These are phyloP conservation scores for Oryza glumipatula DNA, from an alignment of 176 grass and related monocot species.

Conservation along the genomic window DNA sequence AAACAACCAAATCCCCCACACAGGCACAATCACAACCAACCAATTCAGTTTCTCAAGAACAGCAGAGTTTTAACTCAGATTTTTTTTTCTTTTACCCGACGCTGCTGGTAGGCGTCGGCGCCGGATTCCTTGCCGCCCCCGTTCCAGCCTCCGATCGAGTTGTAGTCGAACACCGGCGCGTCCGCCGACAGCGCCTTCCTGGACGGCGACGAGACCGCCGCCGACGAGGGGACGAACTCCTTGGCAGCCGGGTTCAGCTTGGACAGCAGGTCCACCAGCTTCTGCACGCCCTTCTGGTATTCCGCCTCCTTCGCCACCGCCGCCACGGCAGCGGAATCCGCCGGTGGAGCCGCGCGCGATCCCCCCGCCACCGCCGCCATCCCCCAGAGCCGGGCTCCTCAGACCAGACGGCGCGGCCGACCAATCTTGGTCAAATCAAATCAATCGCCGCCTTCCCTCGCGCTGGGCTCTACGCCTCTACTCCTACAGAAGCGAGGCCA, in stretches of 20 bases:
- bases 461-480: conserved; percentile 44
- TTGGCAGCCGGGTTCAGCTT: conserved; percentile 88
- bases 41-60: background rate
- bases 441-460: conserved; percentile 20
- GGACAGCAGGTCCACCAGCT: conserved; percentile 88
- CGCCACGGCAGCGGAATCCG: conserved; percentile 13
- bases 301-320: conserved; percentile 47
- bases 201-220: background rate
- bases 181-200: conserved; percentile 70
- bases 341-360: conserved; percentile 26
- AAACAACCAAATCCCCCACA: conserved; percentile 19
- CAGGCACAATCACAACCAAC: conserved; percentile 5
- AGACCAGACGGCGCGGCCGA: background rate
- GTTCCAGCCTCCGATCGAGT: conserved; percentile 23
- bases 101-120: conserved; percentile 46
- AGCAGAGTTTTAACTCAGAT: background rate
- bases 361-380: conserved; percentile 84
- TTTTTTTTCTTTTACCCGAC: conserved; percentile 52
- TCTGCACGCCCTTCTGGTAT: conserved; percentile 69
- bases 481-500: conserved; percentile 32
- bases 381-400: background rate
- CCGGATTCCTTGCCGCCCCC: conserved; percentile 45
- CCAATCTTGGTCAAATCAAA: conserved; percentile 48
- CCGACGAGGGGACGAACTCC: conserved; percentile 78
- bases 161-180: conserved; percentile 65